phyloP scores from a whole-genome alignment of 2,329 filamentous ascomycete genomes.

The Cladophialophora chaetospira region DNA sequence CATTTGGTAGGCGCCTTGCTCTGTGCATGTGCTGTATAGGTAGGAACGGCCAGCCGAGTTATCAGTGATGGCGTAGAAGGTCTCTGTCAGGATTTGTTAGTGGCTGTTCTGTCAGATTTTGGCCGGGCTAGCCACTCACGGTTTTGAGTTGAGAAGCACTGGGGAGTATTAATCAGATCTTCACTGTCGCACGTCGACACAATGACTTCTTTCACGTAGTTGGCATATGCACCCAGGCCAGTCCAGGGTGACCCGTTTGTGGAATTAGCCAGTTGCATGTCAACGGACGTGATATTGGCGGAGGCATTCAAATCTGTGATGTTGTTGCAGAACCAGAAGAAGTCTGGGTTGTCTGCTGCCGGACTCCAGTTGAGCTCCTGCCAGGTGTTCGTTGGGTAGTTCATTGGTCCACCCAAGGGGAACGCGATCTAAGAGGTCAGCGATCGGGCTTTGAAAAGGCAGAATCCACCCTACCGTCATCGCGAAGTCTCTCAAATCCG shows the following conservation, averaged over 20 bases:
- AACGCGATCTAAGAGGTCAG: slow-evolving; percentile 43
- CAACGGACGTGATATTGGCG: slow-evolving; percentile 47
- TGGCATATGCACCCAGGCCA: slow-evolving; percentile 55
- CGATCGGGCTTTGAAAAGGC: slow-evolving; percentile 5
- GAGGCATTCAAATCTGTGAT: slow-evolving; percentile 52
- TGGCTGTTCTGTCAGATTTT: background rate
- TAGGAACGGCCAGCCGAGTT: slow-evolving; percentile 50
- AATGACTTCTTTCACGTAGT: slow-evolving; percentile 52
- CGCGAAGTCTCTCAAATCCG: slow-evolving; percentile 39
- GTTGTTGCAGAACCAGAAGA: slow-evolving; percentile 57
- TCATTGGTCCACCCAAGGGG: slow-evolving; percentile 51
- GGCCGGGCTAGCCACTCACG: no score
- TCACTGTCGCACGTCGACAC: slow-evolving; percentile 48
- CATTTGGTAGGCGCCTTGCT: slow-evolving; percentile 54
- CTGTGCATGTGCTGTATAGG: slow-evolving; percentile 52
- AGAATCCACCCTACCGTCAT: slow-evolving; percentile 25
- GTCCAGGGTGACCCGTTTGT: slow-evolving; percentile 54
- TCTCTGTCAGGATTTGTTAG: slow-evolving; percentile 28
- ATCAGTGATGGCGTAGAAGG: slow-evolving; percentile 48
- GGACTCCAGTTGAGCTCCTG: slow-evolving; percentile 57
- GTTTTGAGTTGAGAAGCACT: slow-evolving; percentile 52
- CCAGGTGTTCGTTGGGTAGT: slow-evolving; percentile 56
- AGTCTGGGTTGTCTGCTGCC: slow-evolving; percentile 48
- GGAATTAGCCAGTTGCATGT: slow-evolving; percentile 52
- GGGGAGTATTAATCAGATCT: slow-evolving; percentile 38